Base-by-base conservation (phyloP, 1,284 basidiomycete species). In the Trametes sp. region DNA sequence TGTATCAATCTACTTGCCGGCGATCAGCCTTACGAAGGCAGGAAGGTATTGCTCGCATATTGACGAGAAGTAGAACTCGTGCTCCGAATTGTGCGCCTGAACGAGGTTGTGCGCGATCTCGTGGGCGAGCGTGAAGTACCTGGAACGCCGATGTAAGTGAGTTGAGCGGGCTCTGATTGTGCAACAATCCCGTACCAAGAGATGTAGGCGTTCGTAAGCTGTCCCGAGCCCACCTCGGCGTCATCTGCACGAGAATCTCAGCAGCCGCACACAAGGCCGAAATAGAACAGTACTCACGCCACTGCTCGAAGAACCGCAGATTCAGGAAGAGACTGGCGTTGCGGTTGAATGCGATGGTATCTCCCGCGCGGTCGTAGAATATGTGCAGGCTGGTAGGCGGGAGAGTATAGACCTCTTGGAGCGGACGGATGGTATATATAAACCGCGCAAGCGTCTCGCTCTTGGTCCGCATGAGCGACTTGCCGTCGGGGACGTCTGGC, bases 1-100 rank as follows among this genome's bases (percentile, higher is more conserved):
- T 9, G 13, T 10, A 26, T 44, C 11, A 16, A 48, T 51, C 48
- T 62, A 64, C 46, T 57, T 38, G 48, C 49, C 35, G 11, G 66
- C 55, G 13, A 71, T 61, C 7, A 66, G 55, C 46, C 57, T 63
- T 36, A 62, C 65, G 45, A 72, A 64, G 4, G 50, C 38, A 16
- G 69, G 67, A 0, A 72, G 60, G 45, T 65, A 68, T n/a, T 52
- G 61, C 41, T 98, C 94, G 64, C 93, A 92, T 23, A 98, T 93
- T 7, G 92, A 89, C 33, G 94, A 94, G 72, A 98, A 96, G 76
- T 95, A 98, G 76, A 97, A 98, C 70, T 96, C 94, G 72, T 97
- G 95, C 73, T 93, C 91, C 4, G 91, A 89, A 69, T 93, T 92
- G 70, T 93, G 91, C 0, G 85, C 83, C 52, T 87, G 82, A 19